These are phyloP conservation scores for Saturnispora halmiae DNA, from an alignment of 805 yeast species.

Conservation along the genomic window DNA sequence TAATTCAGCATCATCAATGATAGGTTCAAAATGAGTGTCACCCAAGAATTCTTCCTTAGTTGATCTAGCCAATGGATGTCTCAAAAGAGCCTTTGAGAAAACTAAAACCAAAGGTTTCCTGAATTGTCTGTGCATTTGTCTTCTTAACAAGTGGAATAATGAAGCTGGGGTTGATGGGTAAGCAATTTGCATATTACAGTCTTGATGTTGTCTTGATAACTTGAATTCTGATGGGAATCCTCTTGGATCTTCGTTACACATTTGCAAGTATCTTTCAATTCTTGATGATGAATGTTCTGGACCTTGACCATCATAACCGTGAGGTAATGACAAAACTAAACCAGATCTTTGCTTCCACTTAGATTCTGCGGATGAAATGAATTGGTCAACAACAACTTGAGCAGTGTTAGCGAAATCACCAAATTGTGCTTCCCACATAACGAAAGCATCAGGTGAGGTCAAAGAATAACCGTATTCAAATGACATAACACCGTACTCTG, in stretches of 20 bases:
- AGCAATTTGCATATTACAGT: slow-evolving; percentile 94
- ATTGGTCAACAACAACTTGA: slow-evolving; percentile 95
- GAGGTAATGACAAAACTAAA: slow-evolving; percentile 88
- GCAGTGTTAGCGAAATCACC: slow-evolving; percentile 99
- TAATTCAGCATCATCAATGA: slow-evolving; percentile 84
- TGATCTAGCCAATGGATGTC: slow-evolving; percentile 97
- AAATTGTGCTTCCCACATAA: slow-evolving; percentile 99
- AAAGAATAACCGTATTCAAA: slow-evolving; percentile 98
- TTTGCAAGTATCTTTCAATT: slow-evolving; percentile 90
- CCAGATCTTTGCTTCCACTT: slow-evolving; percentile 99
- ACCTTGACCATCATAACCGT: slow-evolving; percentile 99
- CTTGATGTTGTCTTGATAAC: slow-evolving; percentile 96
- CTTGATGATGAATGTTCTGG: slow-evolving; percentile 99
- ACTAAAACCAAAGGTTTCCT: slow-evolving; percentile 81
- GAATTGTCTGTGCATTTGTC: slow-evolving; percentile 99
- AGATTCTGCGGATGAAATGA: slow-evolving; percentile 91
- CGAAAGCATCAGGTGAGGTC: slow-evolving; percentile 94
- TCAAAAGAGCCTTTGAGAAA: slow-evolving; percentile 87
- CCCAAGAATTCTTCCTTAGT: slow-evolving; percentile 74
- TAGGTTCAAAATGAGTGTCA: slow-evolving; percentile 90
- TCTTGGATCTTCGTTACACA: slow-evolving; percentile 94
- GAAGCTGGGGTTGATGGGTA: slow-evolving; percentile 98
- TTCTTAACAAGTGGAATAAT: slow-evolving; percentile 90
- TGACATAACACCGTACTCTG: slow-evolving; percentile 99
- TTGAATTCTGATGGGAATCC: slow-evolving; percentile 83